Evolutionary conservation across 176 grass and related monocot genomes (phyloP).

Genomic region (Aegilops bicornis): DNA sequence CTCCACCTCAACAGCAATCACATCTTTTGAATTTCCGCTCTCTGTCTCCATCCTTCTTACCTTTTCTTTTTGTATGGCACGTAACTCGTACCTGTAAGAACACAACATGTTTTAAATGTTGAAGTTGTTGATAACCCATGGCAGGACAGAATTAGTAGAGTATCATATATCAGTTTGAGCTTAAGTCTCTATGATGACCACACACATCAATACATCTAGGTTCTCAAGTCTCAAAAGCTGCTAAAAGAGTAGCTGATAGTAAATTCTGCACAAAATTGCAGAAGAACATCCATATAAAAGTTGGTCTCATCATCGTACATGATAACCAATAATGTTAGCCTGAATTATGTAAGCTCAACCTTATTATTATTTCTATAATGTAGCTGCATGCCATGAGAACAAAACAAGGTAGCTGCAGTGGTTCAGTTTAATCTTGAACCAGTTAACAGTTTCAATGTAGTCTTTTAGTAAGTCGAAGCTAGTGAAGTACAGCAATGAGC

Average conservation of each 20-base stretch:
- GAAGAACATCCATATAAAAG: neutral
- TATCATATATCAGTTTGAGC: neutral
- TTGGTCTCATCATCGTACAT: neutral
- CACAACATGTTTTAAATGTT: neutral
- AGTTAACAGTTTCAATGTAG: neutral
- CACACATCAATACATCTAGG: neutral
- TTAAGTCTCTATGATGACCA: slow-evolving; percentile 10
- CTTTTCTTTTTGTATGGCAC: slow-evolving; percentile 73
- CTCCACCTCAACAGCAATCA: slow-evolving; percentile 74
- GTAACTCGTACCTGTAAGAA: slow-evolving; percentile 68
- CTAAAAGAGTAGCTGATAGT: neutral
- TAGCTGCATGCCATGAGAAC: neutral
- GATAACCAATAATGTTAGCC: neutral
- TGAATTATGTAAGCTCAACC: neutral
- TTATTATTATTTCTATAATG: no score
- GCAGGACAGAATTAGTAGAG: neutral
- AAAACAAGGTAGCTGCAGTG: neutral
- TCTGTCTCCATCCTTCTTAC: slow-evolving; percentile 60
- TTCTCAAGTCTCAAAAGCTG: neutral
- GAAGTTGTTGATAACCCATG: neutral
- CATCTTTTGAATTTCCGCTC: slow-evolving; percentile 41
- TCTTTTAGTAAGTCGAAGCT: neutral
- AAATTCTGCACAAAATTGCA: neutral
- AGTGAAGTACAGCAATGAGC: neutral
- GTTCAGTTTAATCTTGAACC: neutral